These are phyloP conservation scores for Plasmodium gallinaceum DNA, from an alignment of 169 alveolate species.

Conservation along the genomic window DNA sequence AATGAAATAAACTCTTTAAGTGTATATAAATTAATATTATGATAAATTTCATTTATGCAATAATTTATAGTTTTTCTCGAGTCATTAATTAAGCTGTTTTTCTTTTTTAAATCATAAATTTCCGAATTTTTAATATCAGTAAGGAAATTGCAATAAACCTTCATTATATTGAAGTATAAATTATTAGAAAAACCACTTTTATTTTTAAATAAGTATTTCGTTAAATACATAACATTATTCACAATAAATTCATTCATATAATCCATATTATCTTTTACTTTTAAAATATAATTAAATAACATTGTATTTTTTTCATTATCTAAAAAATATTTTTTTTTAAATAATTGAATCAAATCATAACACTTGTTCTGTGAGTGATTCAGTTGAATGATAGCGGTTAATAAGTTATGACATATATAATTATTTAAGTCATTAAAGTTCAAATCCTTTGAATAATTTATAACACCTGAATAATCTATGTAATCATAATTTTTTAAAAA, in stretches of 20 bases:
- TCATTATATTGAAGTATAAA: slow-evolving; percentile 27
- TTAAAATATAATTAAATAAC: slow-evolving; percentile 6
- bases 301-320: slow-evolving; percentile 14
- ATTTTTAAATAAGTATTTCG: slow-evolving; percentile 41
- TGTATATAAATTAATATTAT: slow-evolving; percentile 31
- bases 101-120: slow-evolving; percentile 47
- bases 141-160: slow-evolving; percentile 20
- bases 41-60: slow-evolving; percentile 58
- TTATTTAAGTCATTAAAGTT: slow-evolving; percentile 24
- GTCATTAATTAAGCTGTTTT: slow-evolving; percentile 40
- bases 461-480: background rate
- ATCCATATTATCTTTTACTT: slow-evolving; percentile 2
- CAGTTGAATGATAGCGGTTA: slow-evolving; percentile 36
- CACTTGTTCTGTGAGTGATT: slow-evolving; percentile 34
- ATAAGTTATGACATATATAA: slow-evolving; percentile 40
- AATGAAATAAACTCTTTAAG: slow-evolving; percentile 49
- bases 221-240: slow-evolving; percentile 31
- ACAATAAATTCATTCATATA: slow-evolving; percentile 44
- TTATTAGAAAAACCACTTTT: slow-evolving; percentile 16
- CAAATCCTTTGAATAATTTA: slow-evolving; percentile 22
- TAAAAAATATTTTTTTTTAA: slow-evolving; percentile 42
- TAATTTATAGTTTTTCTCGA: slow-evolving; percentile 60
- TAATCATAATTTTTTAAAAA: slow-evolving; percentile 24
- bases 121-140: slow-evolving; percentile 17
- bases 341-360: background rate